Percentiles rank a stretch among this genome's conserved stretches.
phyloP scores from a whole-genome alignment of 139 green algal species.

The Klebsormidium nitens region DNA sequence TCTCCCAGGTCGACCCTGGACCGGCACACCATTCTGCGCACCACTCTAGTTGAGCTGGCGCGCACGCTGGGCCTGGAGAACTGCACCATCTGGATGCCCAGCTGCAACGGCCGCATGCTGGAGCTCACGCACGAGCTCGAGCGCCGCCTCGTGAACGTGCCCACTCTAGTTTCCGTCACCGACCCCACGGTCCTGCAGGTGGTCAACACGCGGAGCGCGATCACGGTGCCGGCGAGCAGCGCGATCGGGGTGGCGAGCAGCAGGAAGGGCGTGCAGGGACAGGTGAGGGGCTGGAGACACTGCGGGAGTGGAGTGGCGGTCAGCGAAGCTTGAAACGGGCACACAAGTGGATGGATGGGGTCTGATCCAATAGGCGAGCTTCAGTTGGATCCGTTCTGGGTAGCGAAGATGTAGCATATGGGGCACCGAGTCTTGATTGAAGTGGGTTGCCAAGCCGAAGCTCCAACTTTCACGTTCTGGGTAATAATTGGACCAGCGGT shows the following conservation, averaged over 20 bases:
- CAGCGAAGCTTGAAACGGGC: too few species aligned
- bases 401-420: too few species aligned
- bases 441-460: too few species aligned
- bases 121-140: conserved; percentile 31
- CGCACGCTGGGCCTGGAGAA: conserved; percentile 22
- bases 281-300: too few species aligned
- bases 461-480: too few species aligned
- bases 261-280: too few species aligned
- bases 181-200: conserved; percentile 15
- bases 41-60: conserved; percentile 29
- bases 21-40: conserved; percentile 35
- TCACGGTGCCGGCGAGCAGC: conserved; percentile 1
- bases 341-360: too few species aligned
- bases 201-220: not conserved
- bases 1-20: conserved; percentile 29
- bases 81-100: conserved; percentile 27
- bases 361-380: too few species aligned
- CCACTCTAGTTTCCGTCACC: not conserved
- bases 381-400: too few species aligned
- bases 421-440: too few species aligned
- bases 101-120: not conserved
- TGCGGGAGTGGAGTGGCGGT: too few species aligned
- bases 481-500: too few species aligned
- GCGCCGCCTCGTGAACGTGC: conserved; percentile 16
- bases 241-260: conserved; percentile 8